These are phyloP conservation scores for Staphylotrichum tortipilum DNA, from an alignment of 495 filamentous ascomycete genomes.

Conservation along the genomic window DNA sequence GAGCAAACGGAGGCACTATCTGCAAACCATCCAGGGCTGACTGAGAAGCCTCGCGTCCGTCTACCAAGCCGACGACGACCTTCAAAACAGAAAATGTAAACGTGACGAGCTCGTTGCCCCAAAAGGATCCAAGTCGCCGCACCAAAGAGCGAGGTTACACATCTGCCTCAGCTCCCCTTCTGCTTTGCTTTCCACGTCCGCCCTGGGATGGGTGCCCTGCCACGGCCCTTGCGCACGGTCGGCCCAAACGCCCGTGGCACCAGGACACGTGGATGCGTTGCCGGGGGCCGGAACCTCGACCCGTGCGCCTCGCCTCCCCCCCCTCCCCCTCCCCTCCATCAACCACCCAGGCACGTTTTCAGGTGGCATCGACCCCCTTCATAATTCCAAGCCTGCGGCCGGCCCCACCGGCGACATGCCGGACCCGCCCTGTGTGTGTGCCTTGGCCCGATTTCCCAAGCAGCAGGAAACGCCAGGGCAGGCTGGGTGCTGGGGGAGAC, in stretches of 20 bases:
- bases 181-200: background rate
- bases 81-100: too few relatives aligned
- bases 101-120: too few relatives aligned
- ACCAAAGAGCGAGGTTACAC: background rate
- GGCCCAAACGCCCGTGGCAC: background rate
- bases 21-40: too few relatives aligned
- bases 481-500: too few relatives aligned
- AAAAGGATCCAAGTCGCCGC: background rate
- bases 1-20: background rate
- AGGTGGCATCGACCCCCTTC: slow-evolving; percentile 3
- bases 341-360: slow-evolving; percentile 8
- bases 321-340: too few relatives aligned
- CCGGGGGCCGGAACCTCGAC: slow-evolving; percentile 1
- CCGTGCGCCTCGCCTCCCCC: background rate
- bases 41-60: too few relatives aligned
- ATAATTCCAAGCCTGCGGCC: slow-evolving; percentile 1
- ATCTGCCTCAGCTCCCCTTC: slow-evolving; percentile 1
- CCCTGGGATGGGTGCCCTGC: too few relatives aligned
- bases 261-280: slow-evolving; percentile 6
- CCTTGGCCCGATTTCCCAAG: too few relatives aligned
- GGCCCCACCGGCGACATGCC: background rate
- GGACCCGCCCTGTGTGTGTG: background rate
- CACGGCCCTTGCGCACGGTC: too few relatives aligned
- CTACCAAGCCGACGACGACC: too few relatives aligned
- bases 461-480: too few relatives aligned